Conservation (phyloP, 78 protist species). For the Dictyostelium firmibasis region DNA sequence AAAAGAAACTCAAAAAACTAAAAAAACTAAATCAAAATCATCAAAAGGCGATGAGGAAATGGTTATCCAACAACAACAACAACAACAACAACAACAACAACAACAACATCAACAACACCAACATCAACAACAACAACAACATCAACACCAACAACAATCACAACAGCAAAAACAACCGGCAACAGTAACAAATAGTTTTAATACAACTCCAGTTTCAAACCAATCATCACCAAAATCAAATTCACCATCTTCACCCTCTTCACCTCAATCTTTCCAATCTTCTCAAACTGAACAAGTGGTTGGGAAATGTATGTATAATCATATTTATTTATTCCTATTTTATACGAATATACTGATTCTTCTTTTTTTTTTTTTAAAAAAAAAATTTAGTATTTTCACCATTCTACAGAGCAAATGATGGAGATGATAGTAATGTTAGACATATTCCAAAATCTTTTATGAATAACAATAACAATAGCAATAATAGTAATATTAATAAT, state of each 20-base stretch:
- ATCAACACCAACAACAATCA: background rate
- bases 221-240: background rate
- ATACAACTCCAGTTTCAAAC: background rate
- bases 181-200: background rate
- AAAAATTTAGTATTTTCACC: background rate
- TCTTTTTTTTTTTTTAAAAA: background rate
- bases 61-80: background rate
- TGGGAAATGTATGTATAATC: background rate
- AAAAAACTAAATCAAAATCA: background rate
- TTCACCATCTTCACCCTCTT: background rate
- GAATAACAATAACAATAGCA: background rate
- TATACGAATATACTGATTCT: background rate
- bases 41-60: background rate
- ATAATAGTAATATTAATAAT: background rate
- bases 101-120: background rate
- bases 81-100: constrained; percentile 4
- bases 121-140: background rate
- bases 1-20: background rate
- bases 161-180: background rate
- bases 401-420: background rate
- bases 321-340: background rate
- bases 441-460: background rate
- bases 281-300: background rate
- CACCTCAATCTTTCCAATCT: background rate
- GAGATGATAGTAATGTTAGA: background rate